phyloP scores from a whole-genome alignment of 2,329 filamentous ascomycete species.

The Rugonectria rugulosa region DNA sequence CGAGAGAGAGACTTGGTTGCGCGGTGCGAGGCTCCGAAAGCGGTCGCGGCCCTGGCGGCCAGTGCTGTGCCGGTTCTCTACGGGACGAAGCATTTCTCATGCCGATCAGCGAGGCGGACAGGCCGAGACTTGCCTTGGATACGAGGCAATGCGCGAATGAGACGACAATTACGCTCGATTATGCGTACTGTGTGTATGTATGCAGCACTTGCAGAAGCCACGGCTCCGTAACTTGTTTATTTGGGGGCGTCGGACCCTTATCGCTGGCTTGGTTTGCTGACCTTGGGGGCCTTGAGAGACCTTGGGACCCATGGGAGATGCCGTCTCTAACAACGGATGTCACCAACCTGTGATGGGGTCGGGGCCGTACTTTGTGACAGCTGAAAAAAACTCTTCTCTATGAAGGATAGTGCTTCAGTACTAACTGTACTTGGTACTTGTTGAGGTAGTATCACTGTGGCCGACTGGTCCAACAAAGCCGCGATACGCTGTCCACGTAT shows the following conservation, averaged over 20 bases:
- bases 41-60: constrained; percentile 38
- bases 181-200: constrained; percentile 7
- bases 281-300: no score
- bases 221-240: not conserved
- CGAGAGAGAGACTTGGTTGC: no score
- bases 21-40: constrained; percentile 42
- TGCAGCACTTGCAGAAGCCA: constrained; percentile 1
- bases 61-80: constrained; percentile 5
- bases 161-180: constrained; percentile 10
- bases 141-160: constrained; percentile 17
- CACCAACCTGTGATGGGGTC: not conserved
- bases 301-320: not conserved
- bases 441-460: not conserved
- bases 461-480: not conserved
- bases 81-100: constrained; percentile 25
- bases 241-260: constrained; percentile 9
- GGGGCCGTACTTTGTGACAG: no score
- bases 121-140: constrained; percentile 25
- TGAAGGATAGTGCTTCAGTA: no score
- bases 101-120: constrained; percentile 35
- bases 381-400: no score
- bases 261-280: constrained; percentile 10
- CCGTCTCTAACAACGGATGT: constrained; percentile 9
- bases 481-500: constrained; percentile 21
- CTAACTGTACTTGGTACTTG: not conserved